Percentiles rank a stretch among this genome's conserved stretches.
Conservation (phyloP, 257 asterid species). For the Ophiorrhiza pumila region DNA sequence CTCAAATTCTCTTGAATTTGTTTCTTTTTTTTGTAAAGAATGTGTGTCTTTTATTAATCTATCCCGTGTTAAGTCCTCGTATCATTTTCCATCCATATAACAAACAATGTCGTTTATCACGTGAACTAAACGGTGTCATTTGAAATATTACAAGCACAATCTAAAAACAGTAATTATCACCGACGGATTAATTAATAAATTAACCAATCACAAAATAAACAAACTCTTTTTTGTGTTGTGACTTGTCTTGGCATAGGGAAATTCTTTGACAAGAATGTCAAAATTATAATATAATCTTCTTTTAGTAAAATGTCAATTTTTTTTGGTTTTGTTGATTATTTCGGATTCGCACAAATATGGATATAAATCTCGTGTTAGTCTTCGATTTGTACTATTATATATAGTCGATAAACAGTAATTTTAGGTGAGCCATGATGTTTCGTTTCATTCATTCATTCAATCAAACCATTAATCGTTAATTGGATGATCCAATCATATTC, state of each 20-base stretch:
- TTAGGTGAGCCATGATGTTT: conserved; percentile 8
- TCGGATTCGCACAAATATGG: background rate
- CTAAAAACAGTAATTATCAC: too few species aligned
- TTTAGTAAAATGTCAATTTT: conserved; percentile 1
- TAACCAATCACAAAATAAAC: background rate
- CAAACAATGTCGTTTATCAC: too few species aligned
- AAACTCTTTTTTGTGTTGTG: background rate
- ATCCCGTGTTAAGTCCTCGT: too few species aligned
- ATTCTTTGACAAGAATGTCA: background rate
- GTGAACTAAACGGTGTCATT: too few species aligned
- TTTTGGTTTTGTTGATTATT: background rate
- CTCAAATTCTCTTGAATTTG: too few species aligned
- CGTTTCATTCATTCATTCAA: conserved; percentile 9
- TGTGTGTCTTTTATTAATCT: too few species aligned
- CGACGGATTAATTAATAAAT: too few species aligned
- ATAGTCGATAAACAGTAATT: conserved; percentile 8
- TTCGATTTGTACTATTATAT: background rate
- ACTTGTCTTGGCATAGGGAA: background rate
- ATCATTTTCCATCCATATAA: too few species aligned
- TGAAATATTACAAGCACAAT: too few species aligned
- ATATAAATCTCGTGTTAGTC: background rate
- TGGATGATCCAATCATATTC: conserved; percentile 17
- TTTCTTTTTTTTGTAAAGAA: too few species aligned
- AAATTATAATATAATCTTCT: background rate
- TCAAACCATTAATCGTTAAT: too few species aligned